Percentiles rank a stretch among this genome's conserved stretches.
Conservation (phyloP, 2,329 filamentous ascomycete species). For the Sporothrix pallida region DNA sequence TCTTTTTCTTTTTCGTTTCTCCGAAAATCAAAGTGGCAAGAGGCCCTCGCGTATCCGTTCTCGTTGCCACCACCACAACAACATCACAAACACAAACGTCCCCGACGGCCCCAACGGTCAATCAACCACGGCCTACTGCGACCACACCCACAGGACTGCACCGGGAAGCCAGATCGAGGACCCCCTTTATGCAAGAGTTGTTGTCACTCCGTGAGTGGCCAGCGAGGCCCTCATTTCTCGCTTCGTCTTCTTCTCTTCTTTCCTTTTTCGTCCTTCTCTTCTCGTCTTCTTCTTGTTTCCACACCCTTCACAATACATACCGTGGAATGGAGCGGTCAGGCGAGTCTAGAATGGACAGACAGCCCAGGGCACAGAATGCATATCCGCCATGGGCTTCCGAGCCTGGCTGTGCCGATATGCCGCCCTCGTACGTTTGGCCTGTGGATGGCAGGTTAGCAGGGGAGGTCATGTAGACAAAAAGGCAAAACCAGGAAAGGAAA, state of each 20-base stretch:
- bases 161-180: slow-evolving; percentile 37
- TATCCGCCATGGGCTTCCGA: slow-evolving; percentile 96
- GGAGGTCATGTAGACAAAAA: neutral
- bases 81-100: neutral
- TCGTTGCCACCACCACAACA: slow-evolving; percentile 24
- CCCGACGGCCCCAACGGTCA: too few species aligned
- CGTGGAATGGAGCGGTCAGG: slow-evolving; percentile 75
- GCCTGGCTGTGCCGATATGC: slow-evolving; percentile 82
- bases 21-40: too few species aligned
- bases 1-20: too few species aligned
- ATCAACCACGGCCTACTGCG: slow-evolving; percentile 16
- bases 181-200: slow-evolving; percentile 46
- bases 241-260: neutral
- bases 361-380: slow-evolving; percentile 91
- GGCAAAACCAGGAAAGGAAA: slow-evolving; percentile 12
- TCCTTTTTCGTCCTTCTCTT: neutral
- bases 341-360: slow-evolving; percentile 81
- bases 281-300: neutral
- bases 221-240: slow-evolving; percentile 15
- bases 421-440: slow-evolving; percentile 95
- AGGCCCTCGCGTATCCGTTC: neutral
- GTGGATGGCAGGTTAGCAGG: slow-evolving; percentile 23
- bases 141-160: slow-evolving; percentile 29
- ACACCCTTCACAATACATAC: slow-evolving; percentile 50
- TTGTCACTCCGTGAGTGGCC: slow-evolving; percentile 49